These are phyloP conservation scores for Gnomoniopsis sp. DNA, from an alignment of 2,329 filamentous ascomycete species.

Conservation along the genomic window DNA sequence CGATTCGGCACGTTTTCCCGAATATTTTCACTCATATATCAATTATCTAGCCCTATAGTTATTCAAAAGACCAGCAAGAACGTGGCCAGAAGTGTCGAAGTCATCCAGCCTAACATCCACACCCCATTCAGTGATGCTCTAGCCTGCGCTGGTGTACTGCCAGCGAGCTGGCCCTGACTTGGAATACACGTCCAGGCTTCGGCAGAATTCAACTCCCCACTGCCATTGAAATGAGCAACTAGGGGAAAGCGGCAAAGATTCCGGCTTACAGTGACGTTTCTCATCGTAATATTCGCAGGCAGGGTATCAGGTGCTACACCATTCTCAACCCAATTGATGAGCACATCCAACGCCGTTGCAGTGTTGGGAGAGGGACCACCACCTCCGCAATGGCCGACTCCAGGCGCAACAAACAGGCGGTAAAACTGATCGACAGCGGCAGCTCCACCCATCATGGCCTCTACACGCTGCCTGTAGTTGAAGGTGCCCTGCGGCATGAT, in stretches of 20 bases:
- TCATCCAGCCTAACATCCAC: too few species aligned
- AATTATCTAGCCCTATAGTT: too few species aligned
- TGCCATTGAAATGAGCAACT: not conserved
- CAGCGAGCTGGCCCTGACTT: not conserved
- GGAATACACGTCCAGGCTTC: not conserved
- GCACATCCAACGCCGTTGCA: not conserved
- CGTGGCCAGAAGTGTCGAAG: too few species aligned
- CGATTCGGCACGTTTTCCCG: too few species aligned
- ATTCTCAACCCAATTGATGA: not conserved
- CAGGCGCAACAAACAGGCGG: not conserved
- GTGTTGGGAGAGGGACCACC: not conserved
- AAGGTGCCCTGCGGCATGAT: conserved; percentile 21
- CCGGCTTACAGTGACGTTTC: not conserved
- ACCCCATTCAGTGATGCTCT: too few species aligned
- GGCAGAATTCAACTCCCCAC: not conserved
- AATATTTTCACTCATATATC: too few species aligned
- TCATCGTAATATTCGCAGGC: not conserved
- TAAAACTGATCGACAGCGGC: not conserved
- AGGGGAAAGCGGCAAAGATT: not conserved
- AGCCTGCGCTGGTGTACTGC: too few species aligned
- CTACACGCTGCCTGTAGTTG: conserved; percentile 25
- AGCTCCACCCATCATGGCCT: not conserved
- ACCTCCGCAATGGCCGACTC: not conserved
- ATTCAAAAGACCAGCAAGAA: too few species aligned
- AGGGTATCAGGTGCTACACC: not conserved